Percentiles rank a stretch among this genome's conserved stretches.
Evolutionary conservation across 768 basidiomycete species (phyloP).

Genomic region (Tylopilus sp.): DNA sequence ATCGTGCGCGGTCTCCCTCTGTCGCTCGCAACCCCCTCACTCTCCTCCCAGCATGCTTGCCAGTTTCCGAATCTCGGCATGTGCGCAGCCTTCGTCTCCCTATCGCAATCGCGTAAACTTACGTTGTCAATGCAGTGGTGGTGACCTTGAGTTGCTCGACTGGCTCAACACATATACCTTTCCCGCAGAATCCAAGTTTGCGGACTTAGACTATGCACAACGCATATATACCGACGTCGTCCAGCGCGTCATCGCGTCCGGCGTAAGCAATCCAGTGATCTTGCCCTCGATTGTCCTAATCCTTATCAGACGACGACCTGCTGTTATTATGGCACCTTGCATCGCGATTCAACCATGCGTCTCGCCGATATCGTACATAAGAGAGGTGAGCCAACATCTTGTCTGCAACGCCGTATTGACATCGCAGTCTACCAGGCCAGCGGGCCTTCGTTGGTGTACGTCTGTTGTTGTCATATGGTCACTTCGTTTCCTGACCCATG

Average conservation of each 20-base stretch:
- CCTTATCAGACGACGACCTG: conserved; percentile 77
- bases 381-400: conserved; percentile 42
- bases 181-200: conserved; percentile 79
- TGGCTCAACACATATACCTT: conserved; percentile 88
- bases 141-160: conserved; percentile 81
- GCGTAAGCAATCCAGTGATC: conserved; percentile 48
- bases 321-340: conserved; percentile 86
- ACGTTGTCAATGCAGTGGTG: conserved; percentile 51
- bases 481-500: conserved; percentile 4
- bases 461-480: conserved; percentile 8
- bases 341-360: conserved; percentile 74
- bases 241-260: conserved; percentile 62
- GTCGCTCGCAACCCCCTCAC: neutral
- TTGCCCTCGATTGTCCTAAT: conserved; percentile 2
- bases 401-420: conserved; percentile 3
- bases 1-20: conserved; percentile 49
- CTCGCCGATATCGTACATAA: conserved; percentile 72
- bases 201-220: conserved; percentile 64
- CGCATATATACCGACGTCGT: conserved; percentile 71
- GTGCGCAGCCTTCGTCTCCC: conserved; percentile 15
- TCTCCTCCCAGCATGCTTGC: conserved; percentile 27
- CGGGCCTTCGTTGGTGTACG: conserved; percentile 83
- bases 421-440: conserved; percentile 49
- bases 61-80: conserved; percentile 45
- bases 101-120: neutral